These are phyloP conservation scores for Gossypium davidsonii DNA, from an alignment of 441 rosid genomes.

Conservation along the genomic window DNA sequence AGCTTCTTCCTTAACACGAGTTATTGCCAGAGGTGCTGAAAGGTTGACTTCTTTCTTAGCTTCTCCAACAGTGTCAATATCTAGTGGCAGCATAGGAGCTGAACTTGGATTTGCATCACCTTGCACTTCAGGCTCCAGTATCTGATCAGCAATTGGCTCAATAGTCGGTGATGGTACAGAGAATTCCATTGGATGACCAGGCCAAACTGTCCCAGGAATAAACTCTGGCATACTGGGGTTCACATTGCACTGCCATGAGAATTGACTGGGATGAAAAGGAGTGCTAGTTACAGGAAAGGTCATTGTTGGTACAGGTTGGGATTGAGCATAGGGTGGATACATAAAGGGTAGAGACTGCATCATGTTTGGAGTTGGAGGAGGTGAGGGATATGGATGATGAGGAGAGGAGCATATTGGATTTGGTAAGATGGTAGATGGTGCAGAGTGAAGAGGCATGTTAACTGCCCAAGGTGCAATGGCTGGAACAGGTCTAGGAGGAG, in stretches of 20 bases:
- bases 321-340: conserved; percentile 72
- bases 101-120: conserved; percentile 30
- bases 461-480: conserved; percentile 70
- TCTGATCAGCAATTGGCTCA: conserved; percentile 58
- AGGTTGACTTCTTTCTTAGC: conserved; percentile 36
- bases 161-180: conserved; percentile 53
- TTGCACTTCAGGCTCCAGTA: conserved; percentile 33
- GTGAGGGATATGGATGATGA: conserved; percentile 73
- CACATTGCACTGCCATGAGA: conserved; percentile 79
- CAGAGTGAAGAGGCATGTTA: conserved; percentile 78
- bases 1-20: conserved; percentile 26
- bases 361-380: conserved; percentile 88
- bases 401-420: conserved; percentile 53
- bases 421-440: conserved; percentile 46
- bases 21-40: conserved; percentile 30
- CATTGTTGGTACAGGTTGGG: conserved; percentile 63
- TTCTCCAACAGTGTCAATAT: conserved; percentile 45
- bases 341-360: conserved; percentile 80
- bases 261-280: conserved; percentile 76
- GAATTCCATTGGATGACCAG: conserved; percentile 66
- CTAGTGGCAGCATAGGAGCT: conserved; percentile 42
- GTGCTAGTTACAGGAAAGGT: conserved; percentile 69
- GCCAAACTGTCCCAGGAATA: conserved; percentile 71
- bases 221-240: conserved; percentile 58
- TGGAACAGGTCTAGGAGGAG: conserved; percentile 53